Evolutionary conservation across 164 flowering plant species (phyloP).

Genomic region (Echeveria elegans): DNA sequence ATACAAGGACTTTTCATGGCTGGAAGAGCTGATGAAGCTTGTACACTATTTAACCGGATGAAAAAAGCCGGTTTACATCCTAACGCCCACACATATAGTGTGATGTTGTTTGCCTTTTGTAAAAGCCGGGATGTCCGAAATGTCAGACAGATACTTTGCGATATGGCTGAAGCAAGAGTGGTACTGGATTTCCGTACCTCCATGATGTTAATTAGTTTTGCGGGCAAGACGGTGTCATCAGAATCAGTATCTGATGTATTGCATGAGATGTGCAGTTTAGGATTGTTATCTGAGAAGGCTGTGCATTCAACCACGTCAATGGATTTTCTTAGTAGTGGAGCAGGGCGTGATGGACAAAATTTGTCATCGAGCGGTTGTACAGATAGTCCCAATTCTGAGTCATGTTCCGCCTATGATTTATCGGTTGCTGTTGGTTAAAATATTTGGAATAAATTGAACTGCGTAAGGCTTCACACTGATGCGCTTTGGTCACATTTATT

Average conservation of each 20-base stretch:
- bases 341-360: too few relatives aligned
- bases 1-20: constrained; percentile 38
- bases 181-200: constrained; percentile 16
- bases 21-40: constrained; percentile 38
- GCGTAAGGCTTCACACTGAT: background rate
- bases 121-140: constrained; percentile 25
- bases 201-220: constrained; percentile 18
- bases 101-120: constrained; percentile 34
- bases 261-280: constrained; percentile 21
- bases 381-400: background rate
- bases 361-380: background rate
- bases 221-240: constrained; percentile 15
- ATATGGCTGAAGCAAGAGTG: constrained; percentile 28
- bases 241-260: constrained; percentile 18
- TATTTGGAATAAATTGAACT: background rate
- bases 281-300: constrained; percentile 23
- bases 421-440: background rate
- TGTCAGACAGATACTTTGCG: constrained; percentile 26
- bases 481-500: too few relatives aligned
- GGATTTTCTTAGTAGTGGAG: background rate
- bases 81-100: constrained; percentile 28
- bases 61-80: constrained; percentile 41
- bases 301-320: constrained; percentile 7
- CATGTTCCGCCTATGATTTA: background rate
- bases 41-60: constrained; percentile 38